These are phyloP conservation scores for Taiwanofungus camphoratus DNA, from an alignment of 1,284 basidiomycete genomes.

Conservation along the genomic window DNA sequence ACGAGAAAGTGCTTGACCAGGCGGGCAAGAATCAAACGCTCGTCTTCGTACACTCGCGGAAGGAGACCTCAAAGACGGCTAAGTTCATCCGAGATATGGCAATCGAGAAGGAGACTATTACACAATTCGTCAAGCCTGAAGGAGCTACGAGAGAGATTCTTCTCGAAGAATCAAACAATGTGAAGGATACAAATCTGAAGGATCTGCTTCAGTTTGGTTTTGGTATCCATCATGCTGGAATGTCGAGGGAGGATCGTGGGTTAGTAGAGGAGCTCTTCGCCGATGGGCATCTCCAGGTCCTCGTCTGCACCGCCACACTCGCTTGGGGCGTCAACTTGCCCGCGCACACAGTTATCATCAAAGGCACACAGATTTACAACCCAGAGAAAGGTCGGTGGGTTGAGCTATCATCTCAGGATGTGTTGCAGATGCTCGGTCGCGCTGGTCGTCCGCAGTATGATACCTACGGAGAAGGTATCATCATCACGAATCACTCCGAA, in stretches of 20 bases:
- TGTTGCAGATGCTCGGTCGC: conserved; percentile 97
- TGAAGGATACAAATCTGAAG: conserved; percentile 80
- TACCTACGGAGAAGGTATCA: conserved; percentile 96
- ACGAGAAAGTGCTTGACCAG: conserved; percentile 96
- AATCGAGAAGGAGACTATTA: conserved; percentile 94
- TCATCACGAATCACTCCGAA: conserved; percentile 97
- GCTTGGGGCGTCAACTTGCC: conserved; percentile 99
- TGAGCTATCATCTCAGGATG: conserved; percentile 94
- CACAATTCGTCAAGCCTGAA: conserved; percentile 91
- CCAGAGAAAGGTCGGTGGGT: conserved; percentile 98
- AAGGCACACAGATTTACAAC: conserved; percentile 99
- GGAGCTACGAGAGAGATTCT: conserved; percentile 86
- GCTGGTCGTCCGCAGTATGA: conserved; percentile 98
- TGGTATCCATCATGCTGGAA: conserved; percentile 98
- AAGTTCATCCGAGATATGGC: conserved; percentile 93
- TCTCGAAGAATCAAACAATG: conserved; percentile 78
- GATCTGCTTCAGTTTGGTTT: conserved; percentile 96
- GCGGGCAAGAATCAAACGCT: conserved; percentile 88
- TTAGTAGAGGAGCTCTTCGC: conserved; percentile 95
- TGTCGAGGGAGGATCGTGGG: conserved; percentile 90
- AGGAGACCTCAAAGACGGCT: conserved; percentile 97
- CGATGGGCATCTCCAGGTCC: conserved; percentile 89
- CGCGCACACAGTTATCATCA: conserved; percentile 98
- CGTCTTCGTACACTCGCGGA: conserved; percentile 97
- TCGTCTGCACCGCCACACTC: conserved; percentile 96